Evolutionary conservation across 352 stramenopile species (phyloP).

Genomic region (Globisporangium alternatum): DNA sequence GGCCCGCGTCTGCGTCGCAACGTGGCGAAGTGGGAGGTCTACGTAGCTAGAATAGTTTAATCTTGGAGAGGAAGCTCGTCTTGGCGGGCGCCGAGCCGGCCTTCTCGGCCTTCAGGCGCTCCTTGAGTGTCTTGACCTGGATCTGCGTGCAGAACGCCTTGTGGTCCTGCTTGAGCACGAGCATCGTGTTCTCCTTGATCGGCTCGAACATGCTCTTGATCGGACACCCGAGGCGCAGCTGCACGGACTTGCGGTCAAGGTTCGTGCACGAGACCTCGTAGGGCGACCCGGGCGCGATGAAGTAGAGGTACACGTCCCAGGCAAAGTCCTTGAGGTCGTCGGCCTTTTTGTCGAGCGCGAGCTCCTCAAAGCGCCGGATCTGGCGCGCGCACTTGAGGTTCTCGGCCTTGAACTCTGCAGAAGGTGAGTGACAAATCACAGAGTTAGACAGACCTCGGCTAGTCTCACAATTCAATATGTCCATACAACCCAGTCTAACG

Average conservation of each 20-base stretch:
- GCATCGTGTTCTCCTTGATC: slow-evolving; percentile 85
- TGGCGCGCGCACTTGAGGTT: slow-evolving; percentile 83
- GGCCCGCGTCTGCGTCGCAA: too few relatives aligned
- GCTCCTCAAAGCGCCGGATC: slow-evolving; percentile 76
- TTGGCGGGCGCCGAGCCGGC: slow-evolving; percentile 33
- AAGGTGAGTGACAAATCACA: not conserved
- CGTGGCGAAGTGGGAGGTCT: too few relatives aligned
- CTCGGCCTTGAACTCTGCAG: slow-evolving; percentile 77
- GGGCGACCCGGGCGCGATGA: slow-evolving; percentile 68
- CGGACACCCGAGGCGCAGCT: slow-evolving; percentile 74
- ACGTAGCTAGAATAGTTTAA: slow-evolving; percentile 50
- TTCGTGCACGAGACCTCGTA: slow-evolving; percentile 85
- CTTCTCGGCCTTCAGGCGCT: slow-evolving; percentile 69
- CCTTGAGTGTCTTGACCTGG: slow-evolving; percentile 71
- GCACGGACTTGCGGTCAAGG: slow-evolving; percentile 76
- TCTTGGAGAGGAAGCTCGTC: slow-evolving; percentile 69
- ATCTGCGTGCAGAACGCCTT: slow-evolving; percentile 74
- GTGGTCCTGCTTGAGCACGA: slow-evolving; percentile 83
- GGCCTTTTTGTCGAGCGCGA: slow-evolving; percentile 60
- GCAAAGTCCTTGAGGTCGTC: slow-evolving; percentile 81
- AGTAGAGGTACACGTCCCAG: slow-evolving; percentile 81
- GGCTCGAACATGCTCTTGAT: slow-evolving; percentile 82
- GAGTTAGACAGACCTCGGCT: not conserved
- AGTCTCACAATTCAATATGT: not conserved
- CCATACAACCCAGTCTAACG: slow-evolving; percentile 9